These are phyloP conservation scores for Clarkia xantiana DNA, from an alignment of 345 rosid genomes.

Conservation along the genomic window DNA sequence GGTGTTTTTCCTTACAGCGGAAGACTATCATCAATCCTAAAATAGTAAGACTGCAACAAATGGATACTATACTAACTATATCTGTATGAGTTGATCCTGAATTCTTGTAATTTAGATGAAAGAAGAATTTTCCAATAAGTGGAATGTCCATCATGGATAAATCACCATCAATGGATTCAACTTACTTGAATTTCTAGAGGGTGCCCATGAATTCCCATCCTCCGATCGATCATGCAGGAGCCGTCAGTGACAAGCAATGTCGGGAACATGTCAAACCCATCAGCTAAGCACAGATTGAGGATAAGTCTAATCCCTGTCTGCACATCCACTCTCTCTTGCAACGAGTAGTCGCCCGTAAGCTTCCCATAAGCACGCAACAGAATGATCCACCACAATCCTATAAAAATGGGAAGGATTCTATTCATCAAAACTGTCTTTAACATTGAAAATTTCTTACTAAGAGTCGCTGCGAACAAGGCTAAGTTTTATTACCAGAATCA, in stretches of 20 bases:
- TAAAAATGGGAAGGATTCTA: no score
- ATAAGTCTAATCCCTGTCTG: slow-evolving; percentile 87
- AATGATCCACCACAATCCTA: slow-evolving; percentile 95
- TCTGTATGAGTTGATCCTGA: no score
- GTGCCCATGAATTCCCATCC: slow-evolving; percentile 97
- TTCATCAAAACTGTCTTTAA: no score
- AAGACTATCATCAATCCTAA: no score
- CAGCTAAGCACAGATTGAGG: slow-evolving; percentile 63
- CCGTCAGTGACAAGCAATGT: slow-evolving; percentile 88
- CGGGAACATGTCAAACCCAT: slow-evolving; percentile 98
- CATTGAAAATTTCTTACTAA: no score
- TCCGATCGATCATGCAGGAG: slow-evolving; percentile 91
- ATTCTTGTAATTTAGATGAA: no score
- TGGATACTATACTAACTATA: no score
- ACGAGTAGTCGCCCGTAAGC: slow-evolving; percentile 64
- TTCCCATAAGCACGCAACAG: slow-evolving; percentile 86
- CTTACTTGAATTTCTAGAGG: slow-evolving; percentile 95
- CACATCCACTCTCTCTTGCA: slow-evolving; percentile 94
- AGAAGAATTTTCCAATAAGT: not conserved
- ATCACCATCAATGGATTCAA: not conserved
- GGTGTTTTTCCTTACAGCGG: no score
- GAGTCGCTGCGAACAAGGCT: no score
- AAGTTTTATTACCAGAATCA: slow-evolving; percentile 54
- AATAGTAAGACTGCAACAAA: no score
- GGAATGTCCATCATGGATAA: not conserved